phyloP scores from a whole-genome alignment of 768 basidiomycete species.

The Leccinum longicurvipes region DNA sequence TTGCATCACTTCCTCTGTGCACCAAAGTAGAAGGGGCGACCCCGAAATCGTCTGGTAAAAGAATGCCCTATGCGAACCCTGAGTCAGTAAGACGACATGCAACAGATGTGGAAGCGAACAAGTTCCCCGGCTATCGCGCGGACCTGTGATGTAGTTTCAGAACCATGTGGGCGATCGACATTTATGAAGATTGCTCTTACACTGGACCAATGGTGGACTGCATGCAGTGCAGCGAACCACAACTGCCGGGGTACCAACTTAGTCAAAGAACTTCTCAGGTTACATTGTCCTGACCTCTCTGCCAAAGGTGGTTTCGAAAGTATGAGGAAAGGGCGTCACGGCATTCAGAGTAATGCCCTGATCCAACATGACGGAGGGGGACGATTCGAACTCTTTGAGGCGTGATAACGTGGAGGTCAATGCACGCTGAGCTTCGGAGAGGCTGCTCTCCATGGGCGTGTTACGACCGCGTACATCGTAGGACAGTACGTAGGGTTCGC shows the following conservation, averaged over 20 bases:
- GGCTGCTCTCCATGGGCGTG: conserved; percentile 78
- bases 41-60: conserved; percentile 73
- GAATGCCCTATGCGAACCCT: conserved; percentile 49
- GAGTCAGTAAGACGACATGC: conserved; percentile 8
- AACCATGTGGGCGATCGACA: conserved; percentile 1
- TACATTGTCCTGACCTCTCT: conserved; percentile 55
- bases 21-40: conserved; percentile 84
- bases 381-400: conserved; percentile 47
- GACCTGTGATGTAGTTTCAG: conserved; percentile 43
- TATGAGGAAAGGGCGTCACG: conserved; percentile 73
- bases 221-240: conserved; percentile 85
- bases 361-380: conserved; percentile 45
- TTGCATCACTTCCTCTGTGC: conserved; percentile 63
- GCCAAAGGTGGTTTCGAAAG: conserved; percentile 76
- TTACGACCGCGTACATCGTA: conserved; percentile 77
- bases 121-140: conserved; percentile 83
- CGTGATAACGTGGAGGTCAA: conserved; percentile 53
- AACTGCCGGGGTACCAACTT: conserved; percentile 41
- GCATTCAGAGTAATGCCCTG: conserved; percentile 71
- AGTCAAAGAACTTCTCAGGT: not conserved
- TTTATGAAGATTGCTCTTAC: conserved; percentile 38
- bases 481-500: conserved; percentile 53
- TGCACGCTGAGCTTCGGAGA: conserved; percentile 54
- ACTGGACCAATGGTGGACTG: conserved; percentile 92
- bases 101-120: conserved; percentile 40